Percentiles rank a stretch among this genome's conserved stretches.
Conservation (phyloP, 306 rosid species). For the Carpinus viminea region DNA sequence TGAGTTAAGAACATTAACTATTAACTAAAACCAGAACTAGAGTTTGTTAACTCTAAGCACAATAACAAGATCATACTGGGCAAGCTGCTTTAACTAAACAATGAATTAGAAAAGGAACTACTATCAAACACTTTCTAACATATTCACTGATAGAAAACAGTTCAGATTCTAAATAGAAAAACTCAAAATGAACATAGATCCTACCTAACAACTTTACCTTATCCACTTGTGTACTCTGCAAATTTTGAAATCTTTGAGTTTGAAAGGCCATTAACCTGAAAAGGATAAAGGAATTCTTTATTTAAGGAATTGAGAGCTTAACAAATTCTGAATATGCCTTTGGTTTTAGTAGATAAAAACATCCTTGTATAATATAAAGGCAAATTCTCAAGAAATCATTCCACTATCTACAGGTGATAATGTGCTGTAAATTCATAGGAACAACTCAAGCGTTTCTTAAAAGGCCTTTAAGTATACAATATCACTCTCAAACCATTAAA, state of each 20-base stretch:
- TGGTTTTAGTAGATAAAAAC: not conserved
- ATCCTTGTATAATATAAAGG: not conserved
- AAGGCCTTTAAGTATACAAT: not conserved
- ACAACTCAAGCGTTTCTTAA: not conserved
- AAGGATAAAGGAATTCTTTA: conserved; percentile 16
- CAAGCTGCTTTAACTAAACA: conserved; percentile 9
- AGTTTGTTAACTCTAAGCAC: conserved; percentile 10
- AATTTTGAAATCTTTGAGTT: conserved; percentile 48
- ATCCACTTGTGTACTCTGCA: conserved; percentile 55
- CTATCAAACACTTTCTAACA: conserved; percentile 3
- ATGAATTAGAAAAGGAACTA: conserved; percentile 6
- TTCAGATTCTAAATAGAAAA: not conserved
- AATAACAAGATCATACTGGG: conserved; percentile 11
- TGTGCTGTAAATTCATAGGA: not conserved
- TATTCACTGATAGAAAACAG: conserved; percentile 21
- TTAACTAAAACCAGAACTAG: conserved; percentile 17
- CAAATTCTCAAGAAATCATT: not conserved
- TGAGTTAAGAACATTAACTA: conserved; percentile 8
- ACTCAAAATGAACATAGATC: not conserved
- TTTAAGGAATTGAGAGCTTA: conserved; percentile 4
- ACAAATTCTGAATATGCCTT: not conserved
- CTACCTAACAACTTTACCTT: conserved; percentile 50
- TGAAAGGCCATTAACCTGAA: conserved; percentile 48
- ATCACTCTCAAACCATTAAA: not conserved
- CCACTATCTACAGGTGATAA: not conserved